Conservation (phyloP, 73 alveolate species). For the Stentor roeselii region DNA sequence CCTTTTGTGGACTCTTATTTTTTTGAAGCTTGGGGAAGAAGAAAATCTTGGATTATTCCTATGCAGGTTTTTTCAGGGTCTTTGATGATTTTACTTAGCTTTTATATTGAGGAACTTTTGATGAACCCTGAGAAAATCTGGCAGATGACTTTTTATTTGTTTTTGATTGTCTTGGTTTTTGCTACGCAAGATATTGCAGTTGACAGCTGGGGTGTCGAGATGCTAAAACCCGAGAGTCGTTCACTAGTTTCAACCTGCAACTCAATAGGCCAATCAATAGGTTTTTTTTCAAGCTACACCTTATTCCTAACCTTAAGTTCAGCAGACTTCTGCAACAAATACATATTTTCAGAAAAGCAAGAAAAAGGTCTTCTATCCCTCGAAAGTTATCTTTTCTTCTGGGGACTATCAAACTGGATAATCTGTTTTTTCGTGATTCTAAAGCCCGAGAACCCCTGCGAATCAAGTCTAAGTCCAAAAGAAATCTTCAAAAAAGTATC, state of each 20-base stretch:
- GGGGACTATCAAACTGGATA: conserved; percentile 32
- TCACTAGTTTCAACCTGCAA: conserved; percentile 60
- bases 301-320: conserved; percentile 51
- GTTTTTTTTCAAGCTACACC: conserved; percentile 46
- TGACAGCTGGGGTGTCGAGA: conserved; percentile 85
- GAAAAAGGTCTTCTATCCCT: conserved; percentile 40
- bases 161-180: conserved; percentile 36
- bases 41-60: conserved; percentile 63
- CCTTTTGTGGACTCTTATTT: conserved; percentile 55
- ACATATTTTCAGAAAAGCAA: conserved; percentile 18
- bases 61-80: conserved; percentile 32
- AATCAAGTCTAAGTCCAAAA: neutral
- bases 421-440: neutral
- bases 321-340: conserved; percentile 54
- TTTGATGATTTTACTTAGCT: conserved; percentile 15
- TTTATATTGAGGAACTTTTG: conserved; percentile 18
- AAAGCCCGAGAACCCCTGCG: neutral
- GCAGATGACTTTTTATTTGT: conserved; percentile 23
- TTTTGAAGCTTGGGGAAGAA: conserved; percentile 37
- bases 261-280: conserved; percentile 64
- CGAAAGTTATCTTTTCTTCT: conserved; percentile 23
- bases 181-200: conserved; percentile 75
- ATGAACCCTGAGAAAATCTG: conserved; percentile 25
- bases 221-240: conserved; percentile 47
- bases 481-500: neutral